Percentiles rank a stretch among this genome's conserved stretches.
Conservation (phyloP, 306 rosid species). For the Phaseolus lunatus region DNA sequence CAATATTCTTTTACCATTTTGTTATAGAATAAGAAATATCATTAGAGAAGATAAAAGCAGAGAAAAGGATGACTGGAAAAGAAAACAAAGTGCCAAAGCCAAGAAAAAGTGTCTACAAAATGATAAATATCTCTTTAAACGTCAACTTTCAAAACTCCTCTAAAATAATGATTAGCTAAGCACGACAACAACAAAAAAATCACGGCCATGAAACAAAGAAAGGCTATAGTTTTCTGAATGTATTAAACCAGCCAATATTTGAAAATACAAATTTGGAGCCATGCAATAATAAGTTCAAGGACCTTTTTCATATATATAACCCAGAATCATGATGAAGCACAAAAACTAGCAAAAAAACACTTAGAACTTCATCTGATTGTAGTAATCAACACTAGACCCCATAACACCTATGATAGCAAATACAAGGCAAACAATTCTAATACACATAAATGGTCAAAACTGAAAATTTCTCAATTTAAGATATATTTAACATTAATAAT, state of each 20-base stretch:
- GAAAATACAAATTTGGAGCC: neutral
- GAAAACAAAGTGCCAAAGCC: neutral
- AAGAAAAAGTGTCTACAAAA: neutral
- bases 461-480: no score
- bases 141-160: neutral
- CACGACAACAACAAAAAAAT: neutral
- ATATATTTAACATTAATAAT: no score
- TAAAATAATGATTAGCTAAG: neutral
- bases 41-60: neutral
- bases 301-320: neutral
- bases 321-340: neutral
- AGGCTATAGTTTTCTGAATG: neutral
- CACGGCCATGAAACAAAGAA: neutral
- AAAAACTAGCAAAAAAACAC: neutral
- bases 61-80: neutral
- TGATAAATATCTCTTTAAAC: neutral
- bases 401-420: no score
- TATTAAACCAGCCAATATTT: neutral
- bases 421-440: no score
- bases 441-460: no score
- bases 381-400: no score
- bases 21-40: conserved; percentile 3
- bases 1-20: neutral
- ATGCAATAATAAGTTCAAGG: neutral
- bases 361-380: neutral